phyloP scores from a whole-genome alignment of 805 yeast species.

The Naumovozyma dairenensis region DNA sequence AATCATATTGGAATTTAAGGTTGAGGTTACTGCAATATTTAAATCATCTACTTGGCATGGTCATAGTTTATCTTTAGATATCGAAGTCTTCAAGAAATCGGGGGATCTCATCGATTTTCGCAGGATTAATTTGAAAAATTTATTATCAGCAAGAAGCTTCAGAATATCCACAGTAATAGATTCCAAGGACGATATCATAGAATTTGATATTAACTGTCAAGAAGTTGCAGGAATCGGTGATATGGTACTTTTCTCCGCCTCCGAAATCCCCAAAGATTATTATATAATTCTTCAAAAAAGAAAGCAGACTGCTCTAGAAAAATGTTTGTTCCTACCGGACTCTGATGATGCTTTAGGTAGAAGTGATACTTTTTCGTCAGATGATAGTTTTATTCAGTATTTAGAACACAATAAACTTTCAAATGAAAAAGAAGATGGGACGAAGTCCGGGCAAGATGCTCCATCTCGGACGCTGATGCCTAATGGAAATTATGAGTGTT shows the following conservation, averaged over 20 bases:
- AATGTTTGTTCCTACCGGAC: conserved; percentile 4
- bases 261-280: conserved; percentile 4
- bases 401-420: conserved; percentile 10
- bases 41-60: conserved; percentile 28
- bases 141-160: conserved; percentile 21
- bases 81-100: conserved; percentile 22
- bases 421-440: conserved; percentile 2
- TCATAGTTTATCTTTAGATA: conserved; percentile 24
- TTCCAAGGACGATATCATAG: conserved; percentile 17
- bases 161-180: conserved; percentile 17
- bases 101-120: conserved; percentile 39
- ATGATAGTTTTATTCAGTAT: conserved; percentile 24
- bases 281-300: background rate
- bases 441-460: background rate
- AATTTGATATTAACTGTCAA: conserved; percentile 30
- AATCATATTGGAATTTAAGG: conserved; percentile 12
- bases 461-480: conserved; percentile 8
- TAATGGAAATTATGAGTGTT: conserved; percentile 32
- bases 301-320: conserved; percentile 1
- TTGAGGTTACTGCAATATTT: conserved; percentile 16
- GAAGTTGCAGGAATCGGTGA: conserved; percentile 29
- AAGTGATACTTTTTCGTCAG: conserved; percentile 14
- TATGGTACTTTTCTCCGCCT: conserved; percentile 4
- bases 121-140: conserved; percentile 27
- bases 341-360: too few species aligned